These are phyloP conservation scores for Saccharomycopsis guyanensis DNA, from an alignment of 805 yeast genomes.

Conservation along the genomic window DNA sequence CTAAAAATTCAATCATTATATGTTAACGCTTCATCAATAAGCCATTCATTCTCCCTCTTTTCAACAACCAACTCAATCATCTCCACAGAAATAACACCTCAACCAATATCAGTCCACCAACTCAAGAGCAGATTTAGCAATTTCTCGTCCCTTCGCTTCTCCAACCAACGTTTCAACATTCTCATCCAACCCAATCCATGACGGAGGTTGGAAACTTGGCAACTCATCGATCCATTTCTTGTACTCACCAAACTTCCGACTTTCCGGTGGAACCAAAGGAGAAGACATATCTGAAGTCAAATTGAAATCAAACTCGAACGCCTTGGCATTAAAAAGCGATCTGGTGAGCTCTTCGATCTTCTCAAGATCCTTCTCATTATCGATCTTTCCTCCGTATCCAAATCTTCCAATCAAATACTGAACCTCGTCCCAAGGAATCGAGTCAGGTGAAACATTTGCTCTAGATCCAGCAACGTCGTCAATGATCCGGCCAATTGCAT, in stretches of 20 bases:
- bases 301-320: constrained; percentile 38
- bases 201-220: constrained; percentile 46
- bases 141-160: constrained; percentile 17
- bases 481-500: constrained; percentile 38
- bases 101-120: no score
- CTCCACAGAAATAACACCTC: no score
- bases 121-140: constrained; percentile 4
- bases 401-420: constrained; percentile 42
- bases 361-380: constrained; percentile 33
- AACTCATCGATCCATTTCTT: constrained; percentile 42
- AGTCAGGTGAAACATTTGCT: constrained; percentile 37
- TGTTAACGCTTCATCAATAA: background rate
- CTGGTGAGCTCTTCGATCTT: constrained; percentile 31
- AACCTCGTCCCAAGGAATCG: constrained; percentile 49
- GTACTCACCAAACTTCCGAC: constrained; percentile 30
- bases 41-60: no score
- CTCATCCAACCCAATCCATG: constrained; percentile 45
- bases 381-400: constrained; percentile 53
- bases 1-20: background rate
- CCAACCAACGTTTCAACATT: constrained; percentile 33
- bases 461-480: constrained; percentile 23
- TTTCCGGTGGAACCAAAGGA: constrained; percentile 41
- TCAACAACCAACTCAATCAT: no score
- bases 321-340: constrained; percentile 31
- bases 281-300: constrained; percentile 26